A percentile compares a stretch with the other conserved stretches of the same genome.
phyloP scores from a whole-genome alignment of 1,284 basidiomycete species.

The Butyriboletus appendiculatus region DNA sequence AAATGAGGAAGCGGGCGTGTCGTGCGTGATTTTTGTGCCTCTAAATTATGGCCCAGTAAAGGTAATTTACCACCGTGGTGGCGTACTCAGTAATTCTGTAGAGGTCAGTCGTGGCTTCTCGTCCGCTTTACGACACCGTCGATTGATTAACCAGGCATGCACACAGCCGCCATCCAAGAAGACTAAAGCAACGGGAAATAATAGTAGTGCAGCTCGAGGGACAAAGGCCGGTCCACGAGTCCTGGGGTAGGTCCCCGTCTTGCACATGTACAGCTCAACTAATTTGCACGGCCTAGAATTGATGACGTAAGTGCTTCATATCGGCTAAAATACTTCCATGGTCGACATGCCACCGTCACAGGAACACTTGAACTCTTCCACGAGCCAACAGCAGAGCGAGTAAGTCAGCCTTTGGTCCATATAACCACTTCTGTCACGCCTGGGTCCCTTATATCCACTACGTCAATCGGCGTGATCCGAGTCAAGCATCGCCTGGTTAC shows the following conservation, averaged over 20 bases:
- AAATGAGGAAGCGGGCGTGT: conserved; percentile 3
- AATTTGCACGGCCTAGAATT: conserved; percentile 21
- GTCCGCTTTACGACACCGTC: not conserved
- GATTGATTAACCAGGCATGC: not conserved
- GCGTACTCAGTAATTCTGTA: conserved; percentile 8
- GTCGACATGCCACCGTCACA: conserved; percentile 19
- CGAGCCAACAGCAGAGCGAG: conserved; percentile 26
- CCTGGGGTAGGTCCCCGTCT: conserved; percentile 13
- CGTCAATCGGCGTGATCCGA: conserved; percentile 20
- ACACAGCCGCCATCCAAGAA: conserved; percentile 38
- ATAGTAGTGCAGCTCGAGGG: conserved; percentile 20
- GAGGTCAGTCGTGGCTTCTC: conserved; percentile 26
- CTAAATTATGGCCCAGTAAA: not conserved
- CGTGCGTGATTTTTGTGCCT: conserved; percentile 26
- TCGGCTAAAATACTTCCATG: conserved; percentile 16
- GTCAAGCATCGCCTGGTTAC: conserved; percentile 17
- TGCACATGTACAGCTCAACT: not conserved
- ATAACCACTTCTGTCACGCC: conserved; percentile 13
- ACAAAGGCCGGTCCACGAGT: conserved; percentile 9
- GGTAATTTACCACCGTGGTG: conserved; percentile 3
- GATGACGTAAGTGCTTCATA: conserved; percentile 33
- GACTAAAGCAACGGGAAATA: conserved; percentile 34
- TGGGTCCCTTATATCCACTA: conserved; percentile 9
- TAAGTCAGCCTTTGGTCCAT: conserved; percentile 32
- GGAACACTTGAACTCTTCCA: conserved; percentile 30